These are phyloP conservation scores for Verticillium albo-atrum DNA, from an alignment of 2,329 filamentous ascomycete genomes.

Conservation along the genomic window DNA sequence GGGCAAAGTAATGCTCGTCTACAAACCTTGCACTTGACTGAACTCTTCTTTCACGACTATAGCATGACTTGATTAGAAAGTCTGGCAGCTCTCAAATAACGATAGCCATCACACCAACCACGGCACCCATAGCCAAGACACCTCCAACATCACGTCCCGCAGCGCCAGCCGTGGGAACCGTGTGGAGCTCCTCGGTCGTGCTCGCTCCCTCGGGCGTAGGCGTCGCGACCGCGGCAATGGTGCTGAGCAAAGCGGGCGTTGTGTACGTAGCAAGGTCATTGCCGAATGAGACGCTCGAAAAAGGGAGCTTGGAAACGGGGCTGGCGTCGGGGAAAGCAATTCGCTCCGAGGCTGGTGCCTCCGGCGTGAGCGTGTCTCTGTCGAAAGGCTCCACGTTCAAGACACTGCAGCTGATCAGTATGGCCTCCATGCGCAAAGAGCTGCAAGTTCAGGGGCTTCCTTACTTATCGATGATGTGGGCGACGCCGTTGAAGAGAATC, in stretches of 20 bases:
- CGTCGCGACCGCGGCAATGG: conserved; percentile 17
- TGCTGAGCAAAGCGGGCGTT: conserved; percentile 20
- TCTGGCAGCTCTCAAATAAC: background rate
- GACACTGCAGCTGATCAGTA: conserved; percentile 11
- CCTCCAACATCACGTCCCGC: background rate
- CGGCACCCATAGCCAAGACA: background rate
- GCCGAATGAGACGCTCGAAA: conserved; percentile 17
- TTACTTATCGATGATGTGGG: conserved; percentile 22
- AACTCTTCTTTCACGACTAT: too few species aligned
- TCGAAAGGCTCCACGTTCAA: conserved; percentile 21
- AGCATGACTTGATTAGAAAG: too few species aligned
- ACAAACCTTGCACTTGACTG: too few species aligned
- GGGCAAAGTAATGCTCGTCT: too few species aligned
- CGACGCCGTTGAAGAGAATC: conserved; percentile 25
- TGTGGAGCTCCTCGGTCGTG: background rate
- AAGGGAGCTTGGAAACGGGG: conserved; percentile 18
- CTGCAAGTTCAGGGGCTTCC: background rate
- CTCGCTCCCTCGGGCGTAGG: background rate
- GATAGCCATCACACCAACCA: background rate
- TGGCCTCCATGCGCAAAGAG: background rate
- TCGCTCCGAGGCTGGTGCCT: conserved; percentile 16
- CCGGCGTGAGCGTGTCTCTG: conserved; percentile 15
- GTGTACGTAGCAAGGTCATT: conserved; percentile 18
- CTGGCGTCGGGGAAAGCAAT: conserved; percentile 20
- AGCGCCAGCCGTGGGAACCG: background rate